Conservation (phyloP, 202 grass and related monocot species). For the Panicum virgatum region DNA sequence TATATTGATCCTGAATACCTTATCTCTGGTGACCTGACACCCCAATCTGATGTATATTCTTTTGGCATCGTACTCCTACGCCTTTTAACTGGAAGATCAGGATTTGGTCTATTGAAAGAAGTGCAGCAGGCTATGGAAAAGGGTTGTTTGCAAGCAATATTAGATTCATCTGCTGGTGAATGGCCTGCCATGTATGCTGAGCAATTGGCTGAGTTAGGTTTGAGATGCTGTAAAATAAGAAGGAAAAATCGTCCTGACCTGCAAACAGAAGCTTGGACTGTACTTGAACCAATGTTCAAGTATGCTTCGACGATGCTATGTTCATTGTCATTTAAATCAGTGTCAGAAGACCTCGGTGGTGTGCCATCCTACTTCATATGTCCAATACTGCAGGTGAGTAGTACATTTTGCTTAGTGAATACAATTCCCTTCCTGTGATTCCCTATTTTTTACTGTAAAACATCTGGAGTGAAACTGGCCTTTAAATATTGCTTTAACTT, state of each 20-base stretch:
- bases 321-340: constrained; percentile 62
- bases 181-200: constrained; percentile 61
- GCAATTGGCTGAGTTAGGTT: constrained; percentile 56
- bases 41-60: constrained; percentile 65
- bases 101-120: constrained; percentile 58
- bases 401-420: constrained; percentile 18
- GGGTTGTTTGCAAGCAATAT: constrained; percentile 53
- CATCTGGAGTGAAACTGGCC: neutral
- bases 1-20: constrained; percentile 75
- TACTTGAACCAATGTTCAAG: constrained; percentile 65
- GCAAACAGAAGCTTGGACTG: constrained; percentile 58
- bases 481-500: neutral
- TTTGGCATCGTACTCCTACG: constrained; percentile 62
- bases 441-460: neutral
- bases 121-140: constrained; percentile 53
- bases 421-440: neutral
- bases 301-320: constrained; percentile 23
- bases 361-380: constrained; percentile 58
- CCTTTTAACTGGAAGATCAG: constrained; percentile 64
- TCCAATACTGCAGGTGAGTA: constrained; percentile 56
- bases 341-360: constrained; percentile 42
- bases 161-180: constrained; percentile 65
- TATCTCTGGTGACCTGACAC: constrained; percentile 60
- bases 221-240: constrained; percentile 71
- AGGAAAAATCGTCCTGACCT: constrained; percentile 63